Evolutionary conservation across 805 yeast species (phyloP).

Genomic region (Candida manassasensis): DNA sequence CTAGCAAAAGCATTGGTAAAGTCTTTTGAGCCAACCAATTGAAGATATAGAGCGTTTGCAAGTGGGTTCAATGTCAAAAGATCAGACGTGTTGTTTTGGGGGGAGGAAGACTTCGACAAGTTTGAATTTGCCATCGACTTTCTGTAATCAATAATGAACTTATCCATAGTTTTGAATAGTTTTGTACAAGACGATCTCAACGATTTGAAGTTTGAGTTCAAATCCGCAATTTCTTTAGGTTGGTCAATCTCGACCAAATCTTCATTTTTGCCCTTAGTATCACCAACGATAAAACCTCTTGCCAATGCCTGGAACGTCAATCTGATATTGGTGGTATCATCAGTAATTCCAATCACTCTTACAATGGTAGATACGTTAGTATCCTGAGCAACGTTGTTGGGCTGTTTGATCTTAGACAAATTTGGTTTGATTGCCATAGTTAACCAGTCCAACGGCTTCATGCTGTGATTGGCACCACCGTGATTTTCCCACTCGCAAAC

Average conservation of each 20-base stretch:
- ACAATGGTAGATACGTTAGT: conserved; percentile 38
- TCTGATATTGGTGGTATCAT: conserved; percentile 39
- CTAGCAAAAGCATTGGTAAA: conserved; percentile 42
- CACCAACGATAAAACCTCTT: conserved; percentile 28
- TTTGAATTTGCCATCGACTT: conserved; percentile 20
- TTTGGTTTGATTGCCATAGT: conserved; percentile 34
- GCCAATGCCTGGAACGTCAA: conserved; percentile 47
- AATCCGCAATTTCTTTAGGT: conserved; percentile 15
- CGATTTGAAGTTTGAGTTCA: conserved; percentile 13
- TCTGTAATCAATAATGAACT: conserved; percentile 35
- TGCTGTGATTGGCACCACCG: conserved; percentile 4
- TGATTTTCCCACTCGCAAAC: conserved; percentile 16
- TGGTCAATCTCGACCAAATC: conserved; percentile 22
- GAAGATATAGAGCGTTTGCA: conserved; percentile 53
- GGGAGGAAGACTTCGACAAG: conserved; percentile 5
- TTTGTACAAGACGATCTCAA: conserved; percentile 16
- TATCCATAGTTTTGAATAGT: conserved; percentile 35
- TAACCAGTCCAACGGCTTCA: conserved; percentile 31
- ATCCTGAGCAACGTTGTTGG: conserved; percentile 9
- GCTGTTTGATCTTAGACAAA: conserved; percentile 24
- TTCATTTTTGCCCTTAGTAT: conserved; percentile 19
- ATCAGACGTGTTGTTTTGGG: conserved; percentile 14
- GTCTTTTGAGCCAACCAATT: conserved; percentile 45
- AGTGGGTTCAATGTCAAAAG: conserved; percentile 54
- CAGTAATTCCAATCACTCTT: conserved; percentile 43